Conservation (phyloP, 805 yeast species). For the Cyberlindnera meyerae region DNA sequence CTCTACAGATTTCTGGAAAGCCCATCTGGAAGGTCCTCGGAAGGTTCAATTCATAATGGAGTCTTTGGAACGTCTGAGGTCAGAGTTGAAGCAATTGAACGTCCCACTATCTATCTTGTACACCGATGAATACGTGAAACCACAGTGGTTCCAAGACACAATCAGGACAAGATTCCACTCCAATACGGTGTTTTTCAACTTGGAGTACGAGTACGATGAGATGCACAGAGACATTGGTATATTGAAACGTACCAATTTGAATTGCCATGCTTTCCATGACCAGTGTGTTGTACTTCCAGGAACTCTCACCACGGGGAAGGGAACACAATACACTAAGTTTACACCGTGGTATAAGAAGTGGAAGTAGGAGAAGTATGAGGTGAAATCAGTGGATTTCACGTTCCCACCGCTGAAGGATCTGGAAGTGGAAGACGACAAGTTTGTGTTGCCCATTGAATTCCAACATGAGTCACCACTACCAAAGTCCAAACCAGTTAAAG, state of each 20-base stretch:
- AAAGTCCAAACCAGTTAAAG: constrained; percentile 16
- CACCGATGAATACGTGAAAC: constrained; percentile 16
- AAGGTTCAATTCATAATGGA: constrained; percentile 36
- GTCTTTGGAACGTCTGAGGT: constrained; percentile 29
- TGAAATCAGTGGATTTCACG: constrained; percentile 1
- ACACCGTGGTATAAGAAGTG: constrained; percentile 46
- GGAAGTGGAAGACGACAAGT: constrained; percentile 14
- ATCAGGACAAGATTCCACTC: constrained; percentile 11
- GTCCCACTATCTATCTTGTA: constrained; percentile 33
- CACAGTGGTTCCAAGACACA: constrained; percentile 21
- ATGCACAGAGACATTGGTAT: constrained; percentile 28
- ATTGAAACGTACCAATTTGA: constrained; percentile 11
- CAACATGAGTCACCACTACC: constrained; percentile 6
- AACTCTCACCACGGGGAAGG: constrained; percentile 35
- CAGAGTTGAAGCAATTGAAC: constrained; percentile 29
- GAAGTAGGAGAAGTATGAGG: constrained; percentile 22
- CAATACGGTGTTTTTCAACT: constrained; percentile 24
- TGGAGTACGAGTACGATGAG: constrained; percentile 35
- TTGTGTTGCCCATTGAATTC: constrained; percentile 24
- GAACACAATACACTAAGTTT: constrained; percentile 41
- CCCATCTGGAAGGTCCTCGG: constrained; percentile 40
- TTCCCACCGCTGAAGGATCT: constrained; percentile 9
- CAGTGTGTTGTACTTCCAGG: constrained; percentile 41
- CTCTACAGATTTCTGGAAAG: constrained; percentile 36
- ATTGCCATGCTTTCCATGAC: constrained; percentile 32